phyloP scores from a whole-genome alignment of 192 early-diverging fungal genomes.

The Chytriomyces hyalinus region DNA sequence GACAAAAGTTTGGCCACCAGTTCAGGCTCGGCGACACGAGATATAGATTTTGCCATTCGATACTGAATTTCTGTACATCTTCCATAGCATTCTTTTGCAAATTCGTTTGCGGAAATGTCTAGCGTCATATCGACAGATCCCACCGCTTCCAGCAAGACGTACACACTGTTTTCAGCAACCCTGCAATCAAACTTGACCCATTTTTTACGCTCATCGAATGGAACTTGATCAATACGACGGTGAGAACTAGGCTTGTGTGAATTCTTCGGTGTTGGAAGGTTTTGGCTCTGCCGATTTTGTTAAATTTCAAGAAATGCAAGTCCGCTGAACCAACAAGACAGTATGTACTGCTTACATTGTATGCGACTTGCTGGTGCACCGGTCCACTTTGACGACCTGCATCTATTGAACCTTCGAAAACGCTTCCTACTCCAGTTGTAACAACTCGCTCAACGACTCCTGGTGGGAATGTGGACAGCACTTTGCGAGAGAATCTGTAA shows the following conservation, averaged over 20 bases:
- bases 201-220: slow-evolving; percentile 26
- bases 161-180: slow-evolving; percentile 29
- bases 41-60: slow-evolving; percentile 1
- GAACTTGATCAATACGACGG: slow-evolving; percentile 16
- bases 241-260: neutral
- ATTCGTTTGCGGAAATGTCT: slow-evolving; percentile 17
- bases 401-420: neutral
- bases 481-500: slow-evolving; percentile 25
- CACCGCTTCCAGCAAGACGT: slow-evolving; percentile 21
- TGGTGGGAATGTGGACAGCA: neutral
- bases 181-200: slow-evolving; percentile 27
- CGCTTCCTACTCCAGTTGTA: neutral
- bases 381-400: too few relatives aligned
- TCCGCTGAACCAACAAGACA: too few relatives aligned
- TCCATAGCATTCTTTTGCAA: slow-evolving; percentile 21
- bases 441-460: neutral
- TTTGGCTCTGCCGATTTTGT: too few relatives aligned
- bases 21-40: slow-evolving; percentile 24
- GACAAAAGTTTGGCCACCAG: slow-evolving; percentile 26
- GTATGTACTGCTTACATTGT: too few relatives aligned
- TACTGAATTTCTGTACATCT: slow-evolving; percentile 11
- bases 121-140: slow-evolving; percentile 1
- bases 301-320: too few relatives aligned
- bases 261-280: too few relatives aligned
- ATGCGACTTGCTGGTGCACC: too few relatives aligned